A percentile compares a stretch with the other conserved stretches of the same genome.
phyloP scores from a whole-genome alignment of 768 basidiomycete species.

The Suillus fuscotomentosus region DNA sequence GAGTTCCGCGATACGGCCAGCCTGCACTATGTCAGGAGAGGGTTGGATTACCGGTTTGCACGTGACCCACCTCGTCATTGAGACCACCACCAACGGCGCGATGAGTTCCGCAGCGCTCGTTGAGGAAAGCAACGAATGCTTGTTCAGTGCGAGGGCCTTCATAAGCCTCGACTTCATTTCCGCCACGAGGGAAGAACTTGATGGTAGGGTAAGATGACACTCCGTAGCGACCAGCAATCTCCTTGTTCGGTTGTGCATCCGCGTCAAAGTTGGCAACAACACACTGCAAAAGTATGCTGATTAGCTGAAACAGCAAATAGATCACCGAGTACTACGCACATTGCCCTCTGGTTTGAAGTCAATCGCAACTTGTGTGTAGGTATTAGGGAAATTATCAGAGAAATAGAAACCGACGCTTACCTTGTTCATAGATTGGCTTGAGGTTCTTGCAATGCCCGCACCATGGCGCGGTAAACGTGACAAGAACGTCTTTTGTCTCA shows the following conservation, averaged over 20 bases:
- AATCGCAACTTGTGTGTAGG: slow-evolving; percentile 54
- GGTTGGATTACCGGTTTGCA: neutral
- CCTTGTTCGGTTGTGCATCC: slow-evolving; percentile 78
- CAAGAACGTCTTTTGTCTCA: slow-evolving; percentile 75
- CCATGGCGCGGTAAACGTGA: slow-evolving; percentile 82
- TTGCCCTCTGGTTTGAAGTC: slow-evolving; percentile 77
- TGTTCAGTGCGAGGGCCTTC: slow-evolving; percentile 67
- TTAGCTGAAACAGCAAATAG: neutral
- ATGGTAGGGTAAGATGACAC: slow-evolving; percentile 88
- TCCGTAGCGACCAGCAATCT: slow-evolving; percentile 67
- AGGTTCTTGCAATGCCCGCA: slow-evolving; percentile 94
- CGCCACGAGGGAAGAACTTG: slow-evolving; percentile 86
- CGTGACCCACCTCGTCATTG: slow-evolving; percentile 53
- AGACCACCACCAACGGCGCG: slow-evolving; percentile 83
- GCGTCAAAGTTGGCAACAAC: slow-evolving; percentile 90
- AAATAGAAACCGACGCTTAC: slow-evolving; percentile 30
- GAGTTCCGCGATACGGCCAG: slow-evolving; percentile 76
- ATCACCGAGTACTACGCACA: slow-evolving; percentile 39
- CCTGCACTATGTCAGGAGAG: slow-evolving; percentile 41
- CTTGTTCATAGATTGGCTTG: slow-evolving; percentile 85
- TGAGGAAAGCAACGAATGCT: slow-evolving; percentile 78
- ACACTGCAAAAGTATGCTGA: slow-evolving; percentile 49
- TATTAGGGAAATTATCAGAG: slow-evolving; percentile 1
- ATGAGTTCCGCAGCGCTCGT: slow-evolving; percentile 83
- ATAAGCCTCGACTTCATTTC: slow-evolving; percentile 65